Percentiles rank a stretch among this genome's conserved stretches.
phyloP scores from a whole-genome alignment of 192 early-diverging fungal species.

The Podila verticillata region DNA sequence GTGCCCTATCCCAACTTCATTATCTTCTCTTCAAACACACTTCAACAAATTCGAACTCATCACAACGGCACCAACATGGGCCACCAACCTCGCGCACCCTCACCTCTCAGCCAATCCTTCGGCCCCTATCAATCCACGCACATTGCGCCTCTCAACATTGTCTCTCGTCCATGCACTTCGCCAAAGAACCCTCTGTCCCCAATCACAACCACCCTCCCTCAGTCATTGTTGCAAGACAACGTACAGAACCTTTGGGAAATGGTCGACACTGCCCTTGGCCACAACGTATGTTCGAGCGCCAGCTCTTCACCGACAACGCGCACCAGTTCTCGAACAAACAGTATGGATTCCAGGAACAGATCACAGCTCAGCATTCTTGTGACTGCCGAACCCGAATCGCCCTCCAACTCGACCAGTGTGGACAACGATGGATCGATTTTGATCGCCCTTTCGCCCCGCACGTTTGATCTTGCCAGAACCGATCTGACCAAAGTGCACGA shows the following conservation, averaged over 20 bases:
- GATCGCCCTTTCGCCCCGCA: slow-evolving; percentile 18
- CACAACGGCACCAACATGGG: neutral
- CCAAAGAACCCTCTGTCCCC: neutral
- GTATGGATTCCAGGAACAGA: neutral
- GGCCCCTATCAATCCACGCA: neutral
- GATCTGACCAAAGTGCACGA: slow-evolving; percentile 23
- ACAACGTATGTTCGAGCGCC: neutral
- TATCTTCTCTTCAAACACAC: neutral
- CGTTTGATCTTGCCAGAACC: slow-evolving; percentile 5
- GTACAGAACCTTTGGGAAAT: slow-evolving; percentile 35
- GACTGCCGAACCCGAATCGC: neutral
- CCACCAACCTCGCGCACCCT: neutral
- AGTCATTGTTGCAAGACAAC: slow-evolving; percentile 23
- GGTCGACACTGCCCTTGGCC: slow-evolving; percentile 30
- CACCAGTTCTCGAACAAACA: neutral
- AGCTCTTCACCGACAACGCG: neutral
- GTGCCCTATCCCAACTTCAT: neutral
- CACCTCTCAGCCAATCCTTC: neutral
- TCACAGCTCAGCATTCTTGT: slow-evolving; percentile 1
- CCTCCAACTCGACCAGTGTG: neutral
- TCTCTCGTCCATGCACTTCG: slow-evolving; percentile 1
- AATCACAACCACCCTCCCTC: neutral
- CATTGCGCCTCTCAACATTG: slow-evolving; percentile 31
- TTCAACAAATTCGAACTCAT: too few species aligned
- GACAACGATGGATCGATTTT: neutral